phyloP scores from a whole-genome alignment of 2,329 filamentous ascomycete species.

The Pseudogymnoascus sp. region DNA sequence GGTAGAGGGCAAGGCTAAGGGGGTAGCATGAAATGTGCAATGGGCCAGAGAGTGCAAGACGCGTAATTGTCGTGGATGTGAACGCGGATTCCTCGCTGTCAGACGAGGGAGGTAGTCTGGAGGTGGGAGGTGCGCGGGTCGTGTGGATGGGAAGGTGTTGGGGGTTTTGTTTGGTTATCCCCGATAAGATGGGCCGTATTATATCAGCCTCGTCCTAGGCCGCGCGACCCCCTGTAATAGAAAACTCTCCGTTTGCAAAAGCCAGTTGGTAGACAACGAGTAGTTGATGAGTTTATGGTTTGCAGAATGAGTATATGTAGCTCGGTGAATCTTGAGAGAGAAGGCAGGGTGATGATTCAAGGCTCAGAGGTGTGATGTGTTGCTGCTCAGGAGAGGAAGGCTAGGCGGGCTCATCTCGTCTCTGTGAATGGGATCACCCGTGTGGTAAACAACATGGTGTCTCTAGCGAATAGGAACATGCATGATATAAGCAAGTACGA shows the following conservation, averaged over 20 bases:
- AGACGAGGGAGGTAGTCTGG: not conserved
- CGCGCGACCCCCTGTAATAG: not conserved
- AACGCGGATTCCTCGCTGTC: not conserved
- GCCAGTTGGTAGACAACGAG: not conserved
- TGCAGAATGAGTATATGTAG: not conserved
- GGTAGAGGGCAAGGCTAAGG: not conserved
- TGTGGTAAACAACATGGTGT: constrained; percentile 2
- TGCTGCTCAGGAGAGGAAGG: not conserved
- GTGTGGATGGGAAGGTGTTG: constrained; percentile 1
- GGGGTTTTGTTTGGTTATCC: constrained; percentile 8
- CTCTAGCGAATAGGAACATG: constrained; percentile 4
- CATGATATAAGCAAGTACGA: constrained; percentile 8
- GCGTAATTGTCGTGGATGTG: constrained; percentile 4
- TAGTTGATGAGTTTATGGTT: not conserved
- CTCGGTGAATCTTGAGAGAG: not conserved
- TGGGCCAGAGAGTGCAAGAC: not conserved
- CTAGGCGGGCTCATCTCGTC: not conserved
- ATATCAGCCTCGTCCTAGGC: constrained; percentile 4
- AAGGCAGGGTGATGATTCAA: not conserved
- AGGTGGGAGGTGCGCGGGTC: not conserved
- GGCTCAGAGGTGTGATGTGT: not conserved
- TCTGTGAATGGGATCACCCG: not conserved
- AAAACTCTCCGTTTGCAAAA: not conserved
- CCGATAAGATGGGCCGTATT: constrained; percentile 8
- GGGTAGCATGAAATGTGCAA: not conserved